phyloP scores from a whole-genome alignment of 2,329 filamentous ascomycete species.

The Sporothrix humicola region DNA sequence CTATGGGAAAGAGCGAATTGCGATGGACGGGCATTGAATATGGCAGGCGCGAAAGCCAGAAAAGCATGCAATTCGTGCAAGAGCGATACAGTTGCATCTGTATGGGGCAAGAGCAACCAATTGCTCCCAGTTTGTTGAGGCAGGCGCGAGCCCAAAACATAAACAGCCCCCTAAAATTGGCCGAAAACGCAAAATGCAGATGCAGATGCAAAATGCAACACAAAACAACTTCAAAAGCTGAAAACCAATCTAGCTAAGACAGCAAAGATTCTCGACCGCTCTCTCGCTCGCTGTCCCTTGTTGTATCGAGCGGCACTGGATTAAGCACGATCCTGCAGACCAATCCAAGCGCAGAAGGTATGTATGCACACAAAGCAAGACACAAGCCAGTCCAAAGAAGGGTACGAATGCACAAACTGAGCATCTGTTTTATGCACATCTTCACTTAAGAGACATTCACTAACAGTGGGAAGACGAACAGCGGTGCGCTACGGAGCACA shows the following conservation, averaged over 20 bases:
- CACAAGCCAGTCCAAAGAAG: not conserved
- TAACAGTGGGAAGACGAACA: not conserved
- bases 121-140: not conserved
- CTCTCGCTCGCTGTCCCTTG: not conserved
- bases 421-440: not conserved
- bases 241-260: not conserved
- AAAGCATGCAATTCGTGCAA: not conserved
- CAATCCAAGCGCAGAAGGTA: conserved; percentile 11
- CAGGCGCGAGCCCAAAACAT: not conserved
- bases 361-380: conserved; percentile 9
- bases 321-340: conserved; percentile 13
- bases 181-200: not conserved
- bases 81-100: not conserved
- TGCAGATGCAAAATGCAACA: conserved; percentile 17
- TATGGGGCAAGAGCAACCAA: not conserved
- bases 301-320: conserved; percentile 3
- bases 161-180: conserved; percentile 1
- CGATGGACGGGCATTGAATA: not conserved
- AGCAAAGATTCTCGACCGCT: not conserved
- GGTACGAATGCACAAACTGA: not conserved
- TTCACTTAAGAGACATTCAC: not conserved
- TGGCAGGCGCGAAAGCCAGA: conserved; percentile 21
- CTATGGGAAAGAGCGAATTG: conserved; percentile 19
- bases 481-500: conserved; percentile 4
- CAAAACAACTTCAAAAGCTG: not conserved